Evolutionary conservation across 305 asterid genomes (phyloP), one percentile per base, ranked within the genome.

Genomic region (Fraxinus dipetala): DNA sequence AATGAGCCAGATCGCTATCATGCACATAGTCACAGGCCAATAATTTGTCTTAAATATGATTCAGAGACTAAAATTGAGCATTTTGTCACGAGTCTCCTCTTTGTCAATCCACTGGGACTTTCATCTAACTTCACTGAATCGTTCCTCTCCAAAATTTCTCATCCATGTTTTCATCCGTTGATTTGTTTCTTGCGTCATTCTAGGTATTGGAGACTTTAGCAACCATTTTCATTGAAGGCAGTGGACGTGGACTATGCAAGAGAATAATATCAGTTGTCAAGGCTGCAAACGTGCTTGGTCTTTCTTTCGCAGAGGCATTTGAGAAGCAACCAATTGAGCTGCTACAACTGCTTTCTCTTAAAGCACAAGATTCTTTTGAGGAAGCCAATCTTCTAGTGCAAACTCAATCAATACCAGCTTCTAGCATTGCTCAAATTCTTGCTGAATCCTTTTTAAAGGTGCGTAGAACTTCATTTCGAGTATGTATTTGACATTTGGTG

Each of bases 401-500:
- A 88, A 87, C 94, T 70, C 99, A 96, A 91, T 85, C 93, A 75
- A 91, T 96, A 94, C 92, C 96, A 75, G 94, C 99, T 80, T 93
- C 99, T 82, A 94, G 97, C 87, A 93, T 91, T 85, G 99, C 99
- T 85, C 99, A 94, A 86, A 91, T 94, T 87, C 98, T 96, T 59
- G 98, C 98, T n/a, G 98, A 96, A 87, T 96, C 99, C 34, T 96
- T 96, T 87, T 87, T 92, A 69, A 96, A 94, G 98, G 99, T 92
- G 86, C 82, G 76, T 75, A 74, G 80, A 80, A 36, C 76, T 16
- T 56, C 75, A 45, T 22, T 80, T 73, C 16, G 61, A 77, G 45
- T 75, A 31, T 67, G 77, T 31, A 69, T 72, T 75, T 75, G 34
- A 40, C 78, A 78, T 76, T 78, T 59, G 70, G 70, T 22, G 22